Evolutionary conservation across 78 protist species (phyloP).

Genomic region (Trichosphaerium sp.): DNA sequence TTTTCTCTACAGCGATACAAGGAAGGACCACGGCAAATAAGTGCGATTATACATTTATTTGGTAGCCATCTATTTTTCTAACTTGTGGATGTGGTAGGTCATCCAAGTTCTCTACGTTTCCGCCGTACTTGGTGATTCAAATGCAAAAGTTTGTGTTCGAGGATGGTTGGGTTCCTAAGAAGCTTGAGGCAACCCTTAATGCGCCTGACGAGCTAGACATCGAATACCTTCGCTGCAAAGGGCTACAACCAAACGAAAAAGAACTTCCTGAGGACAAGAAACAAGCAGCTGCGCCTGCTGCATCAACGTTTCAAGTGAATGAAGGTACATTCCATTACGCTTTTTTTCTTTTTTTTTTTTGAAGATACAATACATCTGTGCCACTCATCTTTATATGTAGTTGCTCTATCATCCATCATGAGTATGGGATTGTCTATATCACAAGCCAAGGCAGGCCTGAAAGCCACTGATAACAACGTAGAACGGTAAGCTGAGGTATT

Average conservation of each 20-base stretch:
- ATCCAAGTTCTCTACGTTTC: conserved; percentile 54
- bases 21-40: conserved; percentile 40
- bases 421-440: conserved; percentile 55
- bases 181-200: conserved; percentile 56
- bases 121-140: conserved; percentile 51
- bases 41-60: not conserved
- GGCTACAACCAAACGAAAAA: conserved; percentile 36
- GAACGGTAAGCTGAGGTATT: too few relatives aligned
- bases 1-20: conserved; percentile 33
- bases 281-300: not conserved
- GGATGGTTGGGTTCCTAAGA: conserved; percentile 62
- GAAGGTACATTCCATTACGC: too few relatives aligned
- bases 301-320: not conserved
- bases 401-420: too few relatives aligned
- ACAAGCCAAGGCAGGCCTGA: conserved; percentile 50
- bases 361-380: conserved; percentile 20
- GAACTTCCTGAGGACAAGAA: conserved; percentile 44
- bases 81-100: too few relatives aligned
- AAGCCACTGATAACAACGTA: conserved; percentile 30
- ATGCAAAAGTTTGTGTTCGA: conserved; percentile 45
- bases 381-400: too few relatives aligned
- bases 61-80: not conserved
- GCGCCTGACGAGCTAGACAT: conserved; percentile 61
- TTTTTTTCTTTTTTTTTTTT: not conserved
- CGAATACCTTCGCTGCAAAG: conserved; percentile 27